Conservation (phyloP, 495 filamentous ascomycete species). For the Hypoxylon trugodes region DNA sequence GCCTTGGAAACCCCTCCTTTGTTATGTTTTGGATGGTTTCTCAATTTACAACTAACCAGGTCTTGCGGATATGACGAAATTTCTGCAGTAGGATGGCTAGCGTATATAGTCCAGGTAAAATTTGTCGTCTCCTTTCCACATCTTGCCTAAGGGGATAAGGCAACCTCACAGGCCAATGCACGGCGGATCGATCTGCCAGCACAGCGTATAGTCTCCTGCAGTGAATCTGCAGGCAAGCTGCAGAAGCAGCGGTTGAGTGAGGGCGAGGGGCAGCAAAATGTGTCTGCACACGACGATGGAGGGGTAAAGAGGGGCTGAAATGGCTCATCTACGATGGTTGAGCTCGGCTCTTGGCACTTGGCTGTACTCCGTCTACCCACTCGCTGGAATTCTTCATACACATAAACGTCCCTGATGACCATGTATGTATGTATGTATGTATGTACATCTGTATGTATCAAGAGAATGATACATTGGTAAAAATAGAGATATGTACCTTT, state of each 20-base stretch:
- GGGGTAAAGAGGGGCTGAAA: constrained; percentile 47
- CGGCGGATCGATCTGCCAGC: constrained; percentile 45
- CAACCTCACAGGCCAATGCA: constrained; percentile 38
- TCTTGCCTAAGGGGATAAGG: constrained; percentile 28
- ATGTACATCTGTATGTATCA: no score
- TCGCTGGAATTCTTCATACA: constrained; percentile 21
- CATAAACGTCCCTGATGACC: constrained; percentile 9
- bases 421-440: no score
- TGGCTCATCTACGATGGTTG: constrained; percentile 32
- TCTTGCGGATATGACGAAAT: constrained; percentile 35
- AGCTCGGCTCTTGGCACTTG: constrained; percentile 28
- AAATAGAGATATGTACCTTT: constrained; percentile 31
- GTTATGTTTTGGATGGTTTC: constrained; percentile 5
- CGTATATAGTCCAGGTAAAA: constrained; percentile 3
- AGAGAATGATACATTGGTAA: constrained; percentile 21
- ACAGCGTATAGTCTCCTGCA: constrained; percentile 45
- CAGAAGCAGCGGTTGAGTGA: constrained; percentile 37
- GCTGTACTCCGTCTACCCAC: constrained; percentile 25
- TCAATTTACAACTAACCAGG: no score
- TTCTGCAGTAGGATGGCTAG: constrained; percentile 13
- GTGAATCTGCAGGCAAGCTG: constrained; percentile 41
- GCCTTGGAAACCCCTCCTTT: constrained; percentile 17
- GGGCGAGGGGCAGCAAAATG: constrained; percentile 43
- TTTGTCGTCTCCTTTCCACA: background rate
- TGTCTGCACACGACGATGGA: constrained; percentile 38